Percentiles rank a stretch among this genome's conserved stretches.
These are phyloP conservation scores for Entomortierella lignicola DNA, from an alignment of 192 early-diverging fungal genomes.

Conservation along the genomic window DNA sequence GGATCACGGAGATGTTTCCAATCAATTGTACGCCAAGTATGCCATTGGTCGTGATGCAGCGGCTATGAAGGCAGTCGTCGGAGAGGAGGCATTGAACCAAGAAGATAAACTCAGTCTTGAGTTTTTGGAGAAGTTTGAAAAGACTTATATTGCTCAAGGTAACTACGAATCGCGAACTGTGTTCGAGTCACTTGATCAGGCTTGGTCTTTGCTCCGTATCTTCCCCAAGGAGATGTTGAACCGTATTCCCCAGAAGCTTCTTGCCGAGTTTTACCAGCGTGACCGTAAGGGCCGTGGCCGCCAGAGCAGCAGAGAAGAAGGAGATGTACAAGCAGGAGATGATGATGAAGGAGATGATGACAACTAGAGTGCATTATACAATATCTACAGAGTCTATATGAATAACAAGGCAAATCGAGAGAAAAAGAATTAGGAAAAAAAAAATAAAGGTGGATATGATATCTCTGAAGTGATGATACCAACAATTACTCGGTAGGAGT, in stretches of 20 bases:
- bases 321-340: slow-evolving; percentile 26
- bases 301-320: slow-evolving; percentile 49
- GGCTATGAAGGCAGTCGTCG: slow-evolving; percentile 99
- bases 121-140: slow-evolving; percentile 99
- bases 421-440: no score
- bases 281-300: slow-evolving; percentile 68
- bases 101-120: slow-evolving; percentile 98
- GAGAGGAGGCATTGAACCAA: slow-evolving; percentile 97
- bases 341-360: slow-evolving; percentile 53
- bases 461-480: no score
- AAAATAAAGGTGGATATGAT: no score
- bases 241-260: slow-evolving; percentile 95
- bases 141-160: slow-evolving; percentile 96
- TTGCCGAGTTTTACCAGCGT: slow-evolving; percentile 95
- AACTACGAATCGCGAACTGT: slow-evolving; percentile 96
- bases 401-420: no score
- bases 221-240: slow-evolving; percentile 99
- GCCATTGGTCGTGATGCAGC: slow-evolving; percentile 99
- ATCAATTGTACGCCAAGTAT: slow-evolving; percentile 99
- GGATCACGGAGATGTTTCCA: slow-evolving; percentile 99
- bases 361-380: slow-evolving; percentile 35
- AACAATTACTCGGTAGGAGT: no score
- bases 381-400: not conserved
- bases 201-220: slow-evolving; percentile 98
- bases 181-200: slow-evolving; percentile 95